Percentiles rank a stretch among this genome's conserved stretches.
phyloP scores from a whole-genome alignment of 2,329 filamentous ascomycete genomes.

The Chrysoporthe cubensis region DNA sequence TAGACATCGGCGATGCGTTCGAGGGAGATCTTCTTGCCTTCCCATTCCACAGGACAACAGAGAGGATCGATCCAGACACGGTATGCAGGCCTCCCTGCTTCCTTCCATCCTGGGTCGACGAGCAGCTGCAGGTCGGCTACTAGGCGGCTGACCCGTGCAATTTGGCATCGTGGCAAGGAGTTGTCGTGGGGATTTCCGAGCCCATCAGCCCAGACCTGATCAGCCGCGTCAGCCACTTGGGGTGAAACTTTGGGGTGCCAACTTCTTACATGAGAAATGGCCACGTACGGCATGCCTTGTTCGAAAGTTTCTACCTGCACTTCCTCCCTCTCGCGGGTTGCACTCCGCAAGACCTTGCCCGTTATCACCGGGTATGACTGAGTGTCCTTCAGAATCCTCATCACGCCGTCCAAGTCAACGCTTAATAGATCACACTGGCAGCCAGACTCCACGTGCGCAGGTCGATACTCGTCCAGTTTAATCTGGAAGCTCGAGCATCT shows the following conservation, averaged over 20 bases:
- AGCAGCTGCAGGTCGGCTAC: slow-evolving; percentile 29
- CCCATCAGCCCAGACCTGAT: not conserved
- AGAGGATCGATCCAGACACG: slow-evolving; percentile 42
- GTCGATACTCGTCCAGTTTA: slow-evolving; percentile 35
- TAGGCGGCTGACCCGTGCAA: not conserved
- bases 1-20: slow-evolving; percentile 41
- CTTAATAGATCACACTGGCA: slow-evolving; percentile 32
- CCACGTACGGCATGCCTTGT: not conserved
- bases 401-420: not conserved
- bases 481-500: slow-evolving; percentile 39
- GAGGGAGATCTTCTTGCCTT: slow-evolving; percentile 37
- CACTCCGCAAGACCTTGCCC: not conserved
- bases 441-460: slow-evolving; percentile 31
- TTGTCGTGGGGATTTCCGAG: not conserved
- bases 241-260: not conserved
- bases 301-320: not conserved
- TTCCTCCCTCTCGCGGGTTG: not conserved
- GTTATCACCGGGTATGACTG: not conserved
- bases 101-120: not conserved
- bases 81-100: slow-evolving; percentile 24
- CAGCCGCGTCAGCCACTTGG: not conserved
- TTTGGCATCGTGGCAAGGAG: not conserved
- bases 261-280: not conserved
- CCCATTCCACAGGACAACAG: slow-evolving; percentile 37
- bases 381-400: not conserved